phyloP scores from a whole-genome alignment of 805 yeast species.

The Starmerella sp. region DNA sequence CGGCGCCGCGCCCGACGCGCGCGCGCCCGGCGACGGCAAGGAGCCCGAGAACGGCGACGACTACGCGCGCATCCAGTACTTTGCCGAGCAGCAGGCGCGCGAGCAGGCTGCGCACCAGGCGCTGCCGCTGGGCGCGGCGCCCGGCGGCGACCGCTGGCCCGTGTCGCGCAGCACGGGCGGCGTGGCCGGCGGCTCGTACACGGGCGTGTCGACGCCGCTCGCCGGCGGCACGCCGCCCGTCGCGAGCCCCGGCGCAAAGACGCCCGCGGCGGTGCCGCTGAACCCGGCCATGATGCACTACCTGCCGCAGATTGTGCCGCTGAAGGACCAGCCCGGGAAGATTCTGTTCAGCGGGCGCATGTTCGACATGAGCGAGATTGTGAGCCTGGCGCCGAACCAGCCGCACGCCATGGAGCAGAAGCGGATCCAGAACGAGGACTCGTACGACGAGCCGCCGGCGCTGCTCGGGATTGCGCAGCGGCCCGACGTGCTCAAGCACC shows the following conservation, averaged over 20 bases:
- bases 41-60: neutral
- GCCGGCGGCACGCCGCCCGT: neutral
- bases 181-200: neutral
- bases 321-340: neutral
- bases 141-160: neutral
- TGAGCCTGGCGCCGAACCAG: neutral
- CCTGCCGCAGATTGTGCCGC: constrained; percentile 1
- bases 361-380: constrained; percentile 3
- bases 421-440: constrained; percentile 13
- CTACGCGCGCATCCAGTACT: neutral
- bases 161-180: neutral
- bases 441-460: constrained; percentile 13
- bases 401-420: constrained; percentile 1
- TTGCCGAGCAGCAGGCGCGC: constrained; percentile 3
- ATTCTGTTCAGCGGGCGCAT: constrained; percentile 1
- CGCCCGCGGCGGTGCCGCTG: neutral
- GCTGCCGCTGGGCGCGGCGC: neutral
- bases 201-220: neutral
- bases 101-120: neutral
- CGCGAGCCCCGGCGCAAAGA: neutral
- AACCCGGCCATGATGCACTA: neutral
- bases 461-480: neutral
- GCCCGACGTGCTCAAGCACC: constrained; percentile 5
- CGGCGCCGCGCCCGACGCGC: neutral
- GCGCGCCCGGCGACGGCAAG: neutral